A percentile compares a stretch with the other conserved stretches of the same genome.
Evolutionary conservation across 2,329 filamentous ascomycete species (phyloP).

Genomic region (Alternaria sp.): DNA sequence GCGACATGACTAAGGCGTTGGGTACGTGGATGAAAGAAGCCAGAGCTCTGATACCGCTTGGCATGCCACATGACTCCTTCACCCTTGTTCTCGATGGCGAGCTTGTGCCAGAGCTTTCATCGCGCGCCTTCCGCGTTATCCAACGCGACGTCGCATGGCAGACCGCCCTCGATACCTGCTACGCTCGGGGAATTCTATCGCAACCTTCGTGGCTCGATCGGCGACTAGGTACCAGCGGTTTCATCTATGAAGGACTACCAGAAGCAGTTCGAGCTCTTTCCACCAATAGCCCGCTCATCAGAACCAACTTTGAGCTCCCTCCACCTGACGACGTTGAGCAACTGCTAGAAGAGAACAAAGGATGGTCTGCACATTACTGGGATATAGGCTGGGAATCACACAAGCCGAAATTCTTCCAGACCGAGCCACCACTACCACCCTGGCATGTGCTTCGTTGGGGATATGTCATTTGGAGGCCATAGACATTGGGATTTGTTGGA

Average conservation of each 20-base stretch:
- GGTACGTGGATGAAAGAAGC: neutral
- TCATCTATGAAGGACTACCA: neutral
- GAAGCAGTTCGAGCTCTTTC: neutral
- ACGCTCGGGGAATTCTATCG: neutral
- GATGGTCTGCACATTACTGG: neutral
- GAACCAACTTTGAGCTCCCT: neutral
- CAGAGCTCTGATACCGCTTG: accelerated
- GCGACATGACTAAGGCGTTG: neutral
- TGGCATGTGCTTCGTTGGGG: neutral
- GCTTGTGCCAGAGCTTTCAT: neutral
- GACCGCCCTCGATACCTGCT: neutral
- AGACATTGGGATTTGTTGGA: too few species aligned
- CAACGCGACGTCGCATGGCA: neutral
- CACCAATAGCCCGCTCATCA: neutral
- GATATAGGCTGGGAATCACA: neutral
- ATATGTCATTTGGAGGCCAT: neutral
- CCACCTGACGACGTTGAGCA: neutral
- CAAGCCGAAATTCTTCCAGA: neutral
- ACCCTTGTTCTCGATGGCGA: neutral
- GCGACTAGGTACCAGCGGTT: neutral
- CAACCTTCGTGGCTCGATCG: neutral
- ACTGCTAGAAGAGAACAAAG: neutral
- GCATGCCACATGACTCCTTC: neutral
- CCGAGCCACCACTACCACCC: neutral
- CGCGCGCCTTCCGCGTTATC: neutral